These are phyloP conservation scores for Gnomoniopsis smithogilvyi DNA, from an alignment of 2,329 filamentous ascomycete genomes.

Conservation along the genomic window DNA sequence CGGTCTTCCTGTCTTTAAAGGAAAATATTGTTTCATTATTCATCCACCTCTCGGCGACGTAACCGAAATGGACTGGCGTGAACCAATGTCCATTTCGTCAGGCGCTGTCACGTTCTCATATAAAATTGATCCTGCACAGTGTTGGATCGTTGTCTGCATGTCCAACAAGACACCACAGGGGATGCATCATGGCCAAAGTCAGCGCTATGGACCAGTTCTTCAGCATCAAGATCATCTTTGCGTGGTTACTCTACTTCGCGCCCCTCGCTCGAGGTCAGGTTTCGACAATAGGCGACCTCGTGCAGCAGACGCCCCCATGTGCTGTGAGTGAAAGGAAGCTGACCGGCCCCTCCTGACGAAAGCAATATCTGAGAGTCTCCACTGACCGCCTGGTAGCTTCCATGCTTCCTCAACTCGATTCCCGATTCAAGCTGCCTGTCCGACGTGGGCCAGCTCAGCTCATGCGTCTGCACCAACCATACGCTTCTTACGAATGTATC, in stretches of 20 bases:
- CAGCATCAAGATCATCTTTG: background rate
- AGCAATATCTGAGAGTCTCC: background rate
- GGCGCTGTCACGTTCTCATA: background rate
- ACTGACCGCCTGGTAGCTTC: background rate
- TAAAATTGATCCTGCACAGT: too few relatives aligned
- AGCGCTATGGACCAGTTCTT: background rate
- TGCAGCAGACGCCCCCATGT: constrained; percentile 1
- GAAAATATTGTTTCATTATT: background rate
- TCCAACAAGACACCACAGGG: too few relatives aligned
- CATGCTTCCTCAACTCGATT: constrained; percentile 1
- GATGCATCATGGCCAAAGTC: background rate
- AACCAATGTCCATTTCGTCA: background rate
- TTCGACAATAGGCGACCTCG: background rate
- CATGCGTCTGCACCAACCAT: constrained; percentile 5
- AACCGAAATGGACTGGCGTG: background rate
- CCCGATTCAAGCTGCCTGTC: background rate
- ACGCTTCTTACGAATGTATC: constrained; percentile 5
- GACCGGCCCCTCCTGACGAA: background rate
- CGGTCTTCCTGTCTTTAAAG: background rate
- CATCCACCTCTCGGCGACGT: background rate
- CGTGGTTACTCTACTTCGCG: constrained; percentile 5
- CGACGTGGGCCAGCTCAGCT: constrained; percentile 3
- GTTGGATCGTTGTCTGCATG: too few relatives aligned
- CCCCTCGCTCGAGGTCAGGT: constrained; percentile 3
- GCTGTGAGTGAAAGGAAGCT: background rate